Evolutionary conservation across 768 basidiomycete genomes (phyloP).

Genomic region (Paxillus ammoniavirescens): DNA sequence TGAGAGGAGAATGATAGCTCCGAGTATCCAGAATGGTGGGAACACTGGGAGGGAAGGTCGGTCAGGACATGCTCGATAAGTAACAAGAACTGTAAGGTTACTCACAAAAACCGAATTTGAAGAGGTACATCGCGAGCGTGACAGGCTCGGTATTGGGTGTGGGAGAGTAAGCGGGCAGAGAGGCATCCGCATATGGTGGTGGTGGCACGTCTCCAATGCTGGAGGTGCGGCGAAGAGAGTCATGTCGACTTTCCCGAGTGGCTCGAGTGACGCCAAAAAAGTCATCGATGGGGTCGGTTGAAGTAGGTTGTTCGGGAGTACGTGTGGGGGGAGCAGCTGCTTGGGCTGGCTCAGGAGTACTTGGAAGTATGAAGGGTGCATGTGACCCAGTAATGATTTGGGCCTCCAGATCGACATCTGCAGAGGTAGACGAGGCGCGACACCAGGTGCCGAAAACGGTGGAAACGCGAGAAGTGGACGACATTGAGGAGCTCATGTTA

Average conservation of each 20-base stretch:
- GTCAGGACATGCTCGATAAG: not conserved
- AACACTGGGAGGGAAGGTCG: conserved; percentile 34
- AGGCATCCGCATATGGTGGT: conserved; percentile 29
- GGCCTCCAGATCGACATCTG: conserved; percentile 13
- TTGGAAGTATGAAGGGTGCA: conserved; percentile 6
- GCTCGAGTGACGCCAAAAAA: conserved; percentile 30
- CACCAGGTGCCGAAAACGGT: conserved; percentile 17
- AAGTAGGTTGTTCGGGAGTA: conserved; percentile 1
- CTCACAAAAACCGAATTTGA: conserved; percentile 51
- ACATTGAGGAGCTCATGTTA: conserved; percentile 4
- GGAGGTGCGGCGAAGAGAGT: conserved; percentile 12
- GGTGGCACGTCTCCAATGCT: conserved; percentile 19
- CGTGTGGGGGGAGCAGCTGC: conserved; percentile 1
- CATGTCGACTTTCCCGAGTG: conserved; percentile 34
- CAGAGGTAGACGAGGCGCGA: conserved; percentile 4
- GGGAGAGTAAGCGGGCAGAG: conserved; percentile 33
- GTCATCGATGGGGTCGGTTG: conserved; percentile 19
- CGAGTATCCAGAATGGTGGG: conserved; percentile 49
- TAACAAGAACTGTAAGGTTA: conserved; percentile 1
- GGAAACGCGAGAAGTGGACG: conserved; percentile 5
- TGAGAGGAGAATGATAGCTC: conserved; percentile 37
- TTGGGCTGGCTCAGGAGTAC: conserved; percentile 3
- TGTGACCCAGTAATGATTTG: conserved; percentile 11
- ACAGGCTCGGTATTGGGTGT: conserved; percentile 32
- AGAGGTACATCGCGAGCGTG: conserved; percentile 47